These are phyloP conservation scores for Fraxinus sp. DNA, from an alignment of 305 asterid genomes.

Conservation along the genomic window DNA sequence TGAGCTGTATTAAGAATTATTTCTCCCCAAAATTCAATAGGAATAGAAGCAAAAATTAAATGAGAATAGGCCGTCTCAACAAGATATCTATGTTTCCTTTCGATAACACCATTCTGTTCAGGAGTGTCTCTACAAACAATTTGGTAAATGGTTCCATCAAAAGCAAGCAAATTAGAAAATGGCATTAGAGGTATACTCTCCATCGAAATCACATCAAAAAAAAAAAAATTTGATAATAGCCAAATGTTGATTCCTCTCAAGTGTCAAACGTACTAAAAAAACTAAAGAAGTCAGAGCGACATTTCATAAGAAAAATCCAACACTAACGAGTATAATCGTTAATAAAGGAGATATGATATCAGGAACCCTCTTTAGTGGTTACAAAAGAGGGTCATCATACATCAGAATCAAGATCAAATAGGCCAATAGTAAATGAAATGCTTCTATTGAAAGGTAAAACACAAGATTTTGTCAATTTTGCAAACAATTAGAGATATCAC, in stretches of 20 bases:
- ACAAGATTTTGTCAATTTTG: not conserved
- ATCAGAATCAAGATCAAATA: not conserved
- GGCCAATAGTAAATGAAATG: not conserved
- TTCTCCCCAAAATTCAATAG: not conserved
- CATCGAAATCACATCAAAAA: not conserved
- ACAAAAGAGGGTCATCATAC: not conserved
- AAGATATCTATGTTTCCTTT: not conserved
- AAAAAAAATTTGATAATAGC: not conserved
- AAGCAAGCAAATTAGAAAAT: not conserved
- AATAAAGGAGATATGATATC: not conserved
- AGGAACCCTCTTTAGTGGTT: not conserved
- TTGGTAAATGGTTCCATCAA: not conserved
- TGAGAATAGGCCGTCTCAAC: not conserved
- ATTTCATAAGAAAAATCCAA: not conserved
- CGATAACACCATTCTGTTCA: not conserved
- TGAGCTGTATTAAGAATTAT: not conserved
- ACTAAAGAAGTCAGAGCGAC: not conserved
- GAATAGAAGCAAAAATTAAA: not conserved
- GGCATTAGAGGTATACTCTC: not conserved
- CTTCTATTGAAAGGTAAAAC: not conserved
- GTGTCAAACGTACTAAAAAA: not conserved
- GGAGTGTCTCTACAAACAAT: not conserved
- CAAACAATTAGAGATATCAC: no score
- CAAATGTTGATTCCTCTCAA: not conserved
- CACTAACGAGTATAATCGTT: not conserved